Base-by-base conservation (phyloP, 2,329 filamentous ascomycete species). In the Plenodomus tracheiphilus region DNA sequence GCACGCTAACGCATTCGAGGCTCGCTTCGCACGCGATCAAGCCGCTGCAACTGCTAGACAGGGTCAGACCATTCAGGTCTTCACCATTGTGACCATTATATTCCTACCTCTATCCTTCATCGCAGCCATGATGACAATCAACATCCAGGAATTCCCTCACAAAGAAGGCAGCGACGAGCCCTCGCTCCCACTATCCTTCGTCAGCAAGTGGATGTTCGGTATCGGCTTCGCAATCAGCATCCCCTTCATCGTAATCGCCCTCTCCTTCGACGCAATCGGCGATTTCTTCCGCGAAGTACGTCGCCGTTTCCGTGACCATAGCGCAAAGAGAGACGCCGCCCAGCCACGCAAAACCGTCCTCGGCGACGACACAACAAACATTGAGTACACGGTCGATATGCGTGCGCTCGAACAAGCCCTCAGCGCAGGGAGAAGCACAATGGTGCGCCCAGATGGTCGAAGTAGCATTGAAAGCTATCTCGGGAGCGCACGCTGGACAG, bases 1-100 rank as follows among this genome's bases (percentile, higher is more conserved):
- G 65, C 84, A 87, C 49, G 84, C 83, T 54, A 87, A 87, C 68
- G 83, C 83, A 0, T 81, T 86, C 39, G 85, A 87, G 62, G 85
- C 84, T 1, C 79, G 84, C 2, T 86, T 81, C 43, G 79, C 81
- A 0, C 74, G 80, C 16, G 81, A 86, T 41, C 83, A 86, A 65
- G 84, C 85, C 0, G 78, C 81, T 2, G 80, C 81, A 1, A 85
- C 84, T 0, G 81, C 83, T 1, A 75, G 79, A 7, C 77, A 86
- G 69, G 79, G 51, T 13, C 80, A 80, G 47, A 82, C 79, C 0
- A 78, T 83, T 51, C 80, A 83, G 77, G 78, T 83, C 7, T 83
- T 84, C 59, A 84, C 81, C 3, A 78, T 83, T 39, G 81, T 83
- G 2, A 84, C 81, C 0, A 82, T 83, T 48, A 74, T 83, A 20